phyloP scores from a whole-genome alignment of 164 flowering plant genomes.

The Kalanchoe fedtschenkoi region DNA sequence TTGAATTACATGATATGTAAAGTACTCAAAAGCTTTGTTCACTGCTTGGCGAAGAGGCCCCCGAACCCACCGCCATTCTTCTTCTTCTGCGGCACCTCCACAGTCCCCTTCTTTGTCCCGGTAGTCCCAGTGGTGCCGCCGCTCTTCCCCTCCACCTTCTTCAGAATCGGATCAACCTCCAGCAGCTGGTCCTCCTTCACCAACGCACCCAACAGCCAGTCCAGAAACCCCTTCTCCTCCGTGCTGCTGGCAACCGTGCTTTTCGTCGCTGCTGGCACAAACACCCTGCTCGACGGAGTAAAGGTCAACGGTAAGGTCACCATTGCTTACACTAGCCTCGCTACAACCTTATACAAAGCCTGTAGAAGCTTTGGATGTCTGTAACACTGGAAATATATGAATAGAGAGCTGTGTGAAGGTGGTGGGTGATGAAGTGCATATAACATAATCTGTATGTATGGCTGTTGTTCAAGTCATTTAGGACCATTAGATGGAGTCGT shows the following conservation, averaged over 20 bases:
- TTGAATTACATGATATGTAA: not conserved
- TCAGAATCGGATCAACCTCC: constrained; percentile 82
- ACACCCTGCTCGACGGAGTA: constrained; percentile 37
- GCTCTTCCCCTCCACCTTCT: constrained; percentile 82
- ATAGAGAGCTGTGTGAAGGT: not conserved
- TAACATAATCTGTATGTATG: not conserved
- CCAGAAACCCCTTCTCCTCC: constrained; percentile 58
- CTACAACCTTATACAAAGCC: too few relatives aligned
- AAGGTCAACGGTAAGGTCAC: constrained; percentile 36
- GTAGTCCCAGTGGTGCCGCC: constrained; percentile 15
- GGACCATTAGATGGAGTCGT: not conserved
- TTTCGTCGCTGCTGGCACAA: constrained; percentile 51
- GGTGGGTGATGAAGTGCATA: too few relatives aligned
- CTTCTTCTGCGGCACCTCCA: constrained; percentile 31
- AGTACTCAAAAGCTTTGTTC: constrained; percentile 7
- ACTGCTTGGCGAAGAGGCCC: constrained; percentile 75
- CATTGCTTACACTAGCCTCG: constrained; percentile 18
- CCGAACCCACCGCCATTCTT: constrained; percentile 70
- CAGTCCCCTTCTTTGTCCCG: constrained; percentile 34
- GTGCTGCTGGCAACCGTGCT: constrained; percentile 30
- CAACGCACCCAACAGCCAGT: constrained; percentile 50
- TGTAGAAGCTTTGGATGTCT: not conserved
- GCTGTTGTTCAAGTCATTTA: not conserved
- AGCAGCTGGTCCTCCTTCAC: constrained; percentile 60
- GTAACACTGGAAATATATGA: not conserved